These are phyloP conservation scores for Corylus avellana DNA, from an alignment of 306 rosid genomes.

Conservation along the genomic window DNA sequence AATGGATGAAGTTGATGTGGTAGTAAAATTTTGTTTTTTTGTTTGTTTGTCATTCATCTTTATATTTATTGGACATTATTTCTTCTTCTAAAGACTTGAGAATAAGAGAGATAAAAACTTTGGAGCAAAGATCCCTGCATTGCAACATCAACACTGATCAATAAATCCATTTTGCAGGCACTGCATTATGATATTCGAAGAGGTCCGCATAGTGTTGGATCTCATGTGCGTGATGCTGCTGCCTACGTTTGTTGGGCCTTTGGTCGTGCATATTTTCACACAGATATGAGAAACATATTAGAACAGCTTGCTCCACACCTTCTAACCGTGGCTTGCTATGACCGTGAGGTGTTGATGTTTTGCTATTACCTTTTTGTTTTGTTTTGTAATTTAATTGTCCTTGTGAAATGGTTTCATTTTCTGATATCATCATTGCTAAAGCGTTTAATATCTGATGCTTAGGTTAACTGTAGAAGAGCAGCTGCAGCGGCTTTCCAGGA, in stretches of 20 bases:
- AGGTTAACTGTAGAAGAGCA: conserved; percentile 99
- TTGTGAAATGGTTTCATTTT: conserved; percentile 21
- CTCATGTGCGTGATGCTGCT: conserved; percentile 98
- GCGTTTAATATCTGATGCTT: conserved; percentile 35
- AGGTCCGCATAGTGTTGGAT: conserved; percentile 98
- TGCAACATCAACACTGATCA: conserved; percentile 31
- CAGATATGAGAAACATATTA: conserved; percentile 75
- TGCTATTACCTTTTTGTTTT: conserved; percentile 12
- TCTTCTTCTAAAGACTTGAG: conserved; percentile 8
- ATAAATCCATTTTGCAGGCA: conserved; percentile 56
- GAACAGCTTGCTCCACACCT: conserved; percentile 92
- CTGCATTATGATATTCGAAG: conserved; percentile 95
- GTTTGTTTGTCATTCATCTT: neutral
- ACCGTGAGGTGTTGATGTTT: conserved; percentile 76
- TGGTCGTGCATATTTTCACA: conserved; percentile 89
- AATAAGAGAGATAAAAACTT: neutral
- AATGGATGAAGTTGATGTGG: neutral
- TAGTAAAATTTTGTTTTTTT: neutral
- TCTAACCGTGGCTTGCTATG: conserved; percentile 89
- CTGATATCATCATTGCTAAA: conserved; percentile 12
- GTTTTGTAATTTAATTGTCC: neutral
- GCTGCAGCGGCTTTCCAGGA: conserved; percentile 99
- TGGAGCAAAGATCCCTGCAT: conserved; percentile 25
- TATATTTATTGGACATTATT: neutral
- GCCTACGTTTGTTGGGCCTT: conserved; percentile 99